Conservation (phyloP, 2,329 filamentous ascomycete genomes). For the Cladorrhinum sp. region DNA sequence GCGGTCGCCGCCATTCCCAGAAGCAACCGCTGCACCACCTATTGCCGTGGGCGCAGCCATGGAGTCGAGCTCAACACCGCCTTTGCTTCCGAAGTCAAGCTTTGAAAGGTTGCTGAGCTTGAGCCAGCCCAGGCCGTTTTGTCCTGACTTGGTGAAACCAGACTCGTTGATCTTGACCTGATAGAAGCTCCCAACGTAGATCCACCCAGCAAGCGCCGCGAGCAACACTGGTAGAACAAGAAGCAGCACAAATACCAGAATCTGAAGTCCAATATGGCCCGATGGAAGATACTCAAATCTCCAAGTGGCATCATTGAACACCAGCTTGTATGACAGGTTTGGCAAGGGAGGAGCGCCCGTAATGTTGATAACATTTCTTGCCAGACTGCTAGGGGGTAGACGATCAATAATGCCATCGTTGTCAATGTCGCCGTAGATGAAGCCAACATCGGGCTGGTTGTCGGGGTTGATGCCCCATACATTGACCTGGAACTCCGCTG, state of each 20-base stretch:
- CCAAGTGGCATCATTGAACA: conserved; percentile 52
- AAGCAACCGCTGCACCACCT: conserved; percentile 15
- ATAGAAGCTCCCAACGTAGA: conserved; percentile 61
- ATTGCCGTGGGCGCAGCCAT: conserved; percentile 20
- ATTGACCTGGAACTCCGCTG: conserved; percentile 59
- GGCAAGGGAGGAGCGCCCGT: conserved; percentile 52
- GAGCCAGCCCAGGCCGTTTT: conserved; percentile 25
- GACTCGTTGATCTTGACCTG: conserved; percentile 44
- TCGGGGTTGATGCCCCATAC: conserved; percentile 65
- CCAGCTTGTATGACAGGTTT: conserved; percentile 53
- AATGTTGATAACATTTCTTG: conserved; percentile 56
- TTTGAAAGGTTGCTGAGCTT: conserved; percentile 29
- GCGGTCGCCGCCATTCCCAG: conserved; percentile 23
- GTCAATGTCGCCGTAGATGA: conserved; percentile 60
- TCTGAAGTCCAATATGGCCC: conserved; percentile 52
- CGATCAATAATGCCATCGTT: conserved; percentile 59
- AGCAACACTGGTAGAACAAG: conserved; percentile 50
- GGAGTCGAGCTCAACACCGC: conserved; percentile 24
- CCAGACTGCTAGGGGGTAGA: conserved; percentile 56
- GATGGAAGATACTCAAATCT: conserved; percentile 50
- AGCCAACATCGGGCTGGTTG: conserved; percentile 57
- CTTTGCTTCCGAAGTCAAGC: conserved; percentile 32
- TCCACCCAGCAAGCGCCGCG: conserved; percentile 48
- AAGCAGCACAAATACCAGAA: conserved; percentile 53
- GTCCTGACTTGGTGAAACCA: conserved; percentile 25